Percentiles rank a stretch among this genome's conserved stretches.
phyloP scores from a whole-genome alignment of 805 yeast genomes.

The Sugiyamaella floridensis region DNA sequence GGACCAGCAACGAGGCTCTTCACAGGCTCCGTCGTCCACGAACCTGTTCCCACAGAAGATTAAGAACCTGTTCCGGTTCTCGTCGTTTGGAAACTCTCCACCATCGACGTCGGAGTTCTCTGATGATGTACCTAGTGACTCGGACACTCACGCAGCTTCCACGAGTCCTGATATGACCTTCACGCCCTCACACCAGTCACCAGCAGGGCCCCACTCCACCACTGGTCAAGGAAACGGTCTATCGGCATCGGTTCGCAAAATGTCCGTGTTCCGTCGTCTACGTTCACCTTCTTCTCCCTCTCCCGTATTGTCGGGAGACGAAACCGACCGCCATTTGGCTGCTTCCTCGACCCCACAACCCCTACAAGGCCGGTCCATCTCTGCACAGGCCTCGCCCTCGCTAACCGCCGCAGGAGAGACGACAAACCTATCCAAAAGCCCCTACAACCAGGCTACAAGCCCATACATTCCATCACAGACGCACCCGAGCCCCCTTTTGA shows the following conservation, averaged over 20 bases:
- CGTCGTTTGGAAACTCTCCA: conserved; percentile 11
- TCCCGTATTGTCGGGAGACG: neutral
- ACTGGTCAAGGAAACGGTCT: neutral
- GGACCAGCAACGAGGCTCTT: neutral
- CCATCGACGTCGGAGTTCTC: neutral
- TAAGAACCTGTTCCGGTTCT: conserved; percentile 28
- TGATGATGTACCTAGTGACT: conserved; percentile 3
- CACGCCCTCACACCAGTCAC: neutral
- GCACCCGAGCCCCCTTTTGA: neutral
- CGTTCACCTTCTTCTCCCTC: conserved; percentile 20
- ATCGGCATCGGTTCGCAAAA: conserved; percentile 1
- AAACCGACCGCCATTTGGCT: neutral
- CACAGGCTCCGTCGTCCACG: neutral
- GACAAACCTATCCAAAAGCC: neutral
- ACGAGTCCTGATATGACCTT: neutral
- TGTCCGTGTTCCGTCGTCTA: conserved; percentile 15
- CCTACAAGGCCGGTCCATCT: neutral
- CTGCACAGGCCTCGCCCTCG: neutral
- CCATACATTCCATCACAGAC: neutral
- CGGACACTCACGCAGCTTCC: neutral
- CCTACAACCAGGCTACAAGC: conserved; percentile 2
- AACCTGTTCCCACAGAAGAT: conserved; percentile 26
- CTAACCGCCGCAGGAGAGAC: conserved; percentile 1
- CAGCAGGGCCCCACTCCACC: neutral
- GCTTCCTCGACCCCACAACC: neutral